Base-by-base conservation (phyloP, 2,329 filamentous ascomycete genomes). In the Monosporascus sp. region DNA sequence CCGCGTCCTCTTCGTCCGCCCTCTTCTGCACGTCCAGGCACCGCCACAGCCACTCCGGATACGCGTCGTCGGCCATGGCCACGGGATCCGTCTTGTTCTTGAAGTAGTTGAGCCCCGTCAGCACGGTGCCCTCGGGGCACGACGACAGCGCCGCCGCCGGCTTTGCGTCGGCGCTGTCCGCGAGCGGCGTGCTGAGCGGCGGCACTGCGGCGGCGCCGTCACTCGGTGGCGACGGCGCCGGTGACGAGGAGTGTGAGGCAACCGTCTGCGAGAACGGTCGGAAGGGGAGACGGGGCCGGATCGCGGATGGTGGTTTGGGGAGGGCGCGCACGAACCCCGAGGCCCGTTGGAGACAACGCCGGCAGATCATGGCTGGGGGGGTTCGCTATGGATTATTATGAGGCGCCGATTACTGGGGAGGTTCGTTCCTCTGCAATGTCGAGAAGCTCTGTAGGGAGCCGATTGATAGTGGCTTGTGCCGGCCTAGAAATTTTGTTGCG, bases 1-100 rank as follows among this genome's bases (percentile, higher is more conserved):
- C 79, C 3, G 77, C 80, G 4, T 72, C 80, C 2, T 72, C 74
- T 15, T 70, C 73, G 20, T 71, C 70, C 3, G 64, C 69, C 65
- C 79, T 82, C 70, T 82, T 80, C 70, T 82, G 73, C 53, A 81
- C 77, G 49, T 85, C 80, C 52, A 94, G 72, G 60, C 88, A 84
- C 3, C 72, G 76, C 90, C 90, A 95, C 56, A 95, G 70, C 90
- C 90, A 95, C 24, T 75, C 76, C 3, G 90, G 90, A 70, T 95
- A 95, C 56, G 88, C 87, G 22, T 83, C 76, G 61, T 95, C 90
- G 37, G 84, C 77, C 63, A 85, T 69, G 9, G 90, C 90, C 6
- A 93, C 75, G 0, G 90, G 89, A 65, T 93, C 89, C 37, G 78
- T 73, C 65, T 81, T 80, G 60, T 81, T 83, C 75, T 94, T 94